A percentile compares a stretch with the other conserved stretches of the same genome.
Conservation (phyloP, 2,329 filamentous ascomycete species). For the Penicillium sp. region DNA sequence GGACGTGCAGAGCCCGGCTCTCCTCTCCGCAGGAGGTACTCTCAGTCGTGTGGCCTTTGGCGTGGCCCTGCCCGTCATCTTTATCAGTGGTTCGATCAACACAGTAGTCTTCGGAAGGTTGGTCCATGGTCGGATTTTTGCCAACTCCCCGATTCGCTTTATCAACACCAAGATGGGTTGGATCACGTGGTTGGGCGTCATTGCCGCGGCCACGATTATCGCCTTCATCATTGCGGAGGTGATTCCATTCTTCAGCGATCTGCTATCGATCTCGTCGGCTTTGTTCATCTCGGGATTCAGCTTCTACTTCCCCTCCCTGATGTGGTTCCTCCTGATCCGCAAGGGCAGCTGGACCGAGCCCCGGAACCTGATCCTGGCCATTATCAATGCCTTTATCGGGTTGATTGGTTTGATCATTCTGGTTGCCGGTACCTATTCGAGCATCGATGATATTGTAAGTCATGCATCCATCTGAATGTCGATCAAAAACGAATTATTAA, state of each 20-base stretch:
- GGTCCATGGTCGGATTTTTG: slow-evolving; percentile 41
- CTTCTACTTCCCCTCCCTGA: slow-evolving; percentile 67
- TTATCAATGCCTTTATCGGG: slow-evolving; percentile 72
- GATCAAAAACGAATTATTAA: slow-evolving; percentile 14
- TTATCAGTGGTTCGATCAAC: slow-evolving; percentile 45
- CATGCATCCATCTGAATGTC: neutral
- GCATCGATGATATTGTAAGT: slow-evolving; percentile 46
- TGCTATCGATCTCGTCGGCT: slow-evolving; percentile 57
- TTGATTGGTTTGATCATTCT: slow-evolving; percentile 75
- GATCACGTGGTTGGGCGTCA: slow-evolving; percentile 40
- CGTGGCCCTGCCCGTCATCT: slow-evolving; percentile 41
- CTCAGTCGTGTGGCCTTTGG: slow-evolving; percentile 42
- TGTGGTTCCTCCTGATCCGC: slow-evolving; percentile 39
- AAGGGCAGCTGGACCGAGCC: slow-evolving; percentile 32
- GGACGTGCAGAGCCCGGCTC: slow-evolving; percentile 39
- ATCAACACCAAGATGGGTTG: slow-evolving; percentile 43
- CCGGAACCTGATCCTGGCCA: slow-evolving; percentile 58
- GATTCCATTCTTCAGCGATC: slow-evolving; percentile 81
- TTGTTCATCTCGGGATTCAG: slow-evolving; percentile 89
- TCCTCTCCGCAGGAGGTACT: slow-evolving; percentile 35
- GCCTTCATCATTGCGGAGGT: slow-evolving; percentile 85
- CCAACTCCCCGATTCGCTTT: slow-evolving; percentile 42
- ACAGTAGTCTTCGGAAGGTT: slow-evolving; percentile 42
- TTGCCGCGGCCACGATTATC: slow-evolving; percentile 68
- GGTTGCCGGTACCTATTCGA: slow-evolving; percentile 76